phyloP scores from a whole-genome alignment of 768 basidiomycete genomes.

The Paxillus involutus region DNA sequence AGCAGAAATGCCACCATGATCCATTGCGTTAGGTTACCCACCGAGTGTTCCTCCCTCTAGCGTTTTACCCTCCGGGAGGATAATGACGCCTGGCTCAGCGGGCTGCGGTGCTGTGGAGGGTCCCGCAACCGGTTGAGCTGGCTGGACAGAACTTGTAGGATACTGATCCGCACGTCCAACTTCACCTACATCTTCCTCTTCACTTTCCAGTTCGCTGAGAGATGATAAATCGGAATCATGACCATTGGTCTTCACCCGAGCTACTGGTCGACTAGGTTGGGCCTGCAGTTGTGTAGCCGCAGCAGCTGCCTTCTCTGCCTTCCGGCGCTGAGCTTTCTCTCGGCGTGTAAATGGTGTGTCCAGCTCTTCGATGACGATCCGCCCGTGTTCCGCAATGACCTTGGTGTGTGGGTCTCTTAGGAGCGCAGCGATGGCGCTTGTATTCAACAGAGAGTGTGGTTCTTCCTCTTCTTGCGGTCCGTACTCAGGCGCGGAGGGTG shows the following conservation, averaged over 20 bases:
- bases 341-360: constrained; percentile 70
- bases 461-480: constrained; percentile 9
- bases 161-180: constrained; percentile 7
- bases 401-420: constrained; percentile 31
- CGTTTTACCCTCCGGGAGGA: constrained; percentile 34
- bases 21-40: constrained; percentile 30
- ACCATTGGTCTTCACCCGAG: constrained; percentile 10
- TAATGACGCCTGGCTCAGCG: constrained; percentile 31
- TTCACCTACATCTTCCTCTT: constrained; percentile 15
- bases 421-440: constrained; percentile 25
- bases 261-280: neutral
- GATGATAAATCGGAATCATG: constrained; percentile 46
- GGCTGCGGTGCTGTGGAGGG: constrained; percentile 8
- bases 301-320: constrained; percentile 36
- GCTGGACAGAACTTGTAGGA: neutral
- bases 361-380: constrained; percentile 65
- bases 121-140: constrained; percentile 6
- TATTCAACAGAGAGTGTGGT: constrained; percentile 18
- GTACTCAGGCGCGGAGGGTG: neutral
- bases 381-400: constrained; percentile 40
- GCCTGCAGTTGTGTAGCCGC: constrained; percentile 9
- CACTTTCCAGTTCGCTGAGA: constrained; percentile 44
- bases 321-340: constrained; percentile 51
- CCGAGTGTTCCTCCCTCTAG: constrained; percentile 65
- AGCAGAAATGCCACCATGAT: neutral